A percentile compares a stretch with the other conserved stretches of the same genome.
phyloP scores from a whole-genome alignment of 106 monocot genomes.

The Allium sativum region DNA sequence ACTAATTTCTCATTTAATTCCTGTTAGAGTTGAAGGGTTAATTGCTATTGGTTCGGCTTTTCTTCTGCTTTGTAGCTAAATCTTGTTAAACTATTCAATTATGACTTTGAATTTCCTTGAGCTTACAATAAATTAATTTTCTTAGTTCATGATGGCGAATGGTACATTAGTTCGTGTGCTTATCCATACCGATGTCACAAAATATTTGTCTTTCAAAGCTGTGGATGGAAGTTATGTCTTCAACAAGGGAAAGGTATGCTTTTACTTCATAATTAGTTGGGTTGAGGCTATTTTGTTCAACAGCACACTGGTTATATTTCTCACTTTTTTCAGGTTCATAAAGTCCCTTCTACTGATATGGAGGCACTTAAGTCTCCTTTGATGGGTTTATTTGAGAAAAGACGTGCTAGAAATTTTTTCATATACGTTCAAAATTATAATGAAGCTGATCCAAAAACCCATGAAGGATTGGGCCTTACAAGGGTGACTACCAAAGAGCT shows the following conservation, averaged over 20 bases:
- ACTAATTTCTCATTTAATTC: too few relatives aligned
- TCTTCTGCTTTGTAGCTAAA: too few relatives aligned
- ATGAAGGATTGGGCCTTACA: conserved; percentile 43
- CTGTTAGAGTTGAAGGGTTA: too few relatives aligned
- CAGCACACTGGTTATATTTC: too few relatives aligned
- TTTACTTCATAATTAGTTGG: not conserved
- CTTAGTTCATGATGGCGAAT: conserved; percentile 98
- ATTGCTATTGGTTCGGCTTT: too few relatives aligned
- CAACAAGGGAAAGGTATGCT: conserved; percentile 85
- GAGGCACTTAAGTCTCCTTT: conserved; percentile 55
- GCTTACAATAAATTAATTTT: too few relatives aligned
- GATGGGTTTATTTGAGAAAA: conserved; percentile 57
- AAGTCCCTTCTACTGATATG: conserved; percentile 54
- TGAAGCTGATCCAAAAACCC: conserved; percentile 45
- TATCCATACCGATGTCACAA: conserved; percentile 93
- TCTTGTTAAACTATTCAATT: too few relatives aligned
- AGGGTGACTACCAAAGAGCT: conserved; percentile 40
- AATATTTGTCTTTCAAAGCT: conserved; percentile 88
- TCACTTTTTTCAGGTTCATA: conserved; percentile 34
- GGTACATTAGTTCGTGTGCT: conserved; percentile 79
- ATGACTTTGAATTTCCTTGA: too few relatives aligned
- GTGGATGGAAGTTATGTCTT: conserved; percentile 93
- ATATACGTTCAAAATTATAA: conserved; percentile 50
- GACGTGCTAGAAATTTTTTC: conserved; percentile 47
- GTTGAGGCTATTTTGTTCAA: too few relatives aligned